These are phyloP conservation scores for Sclerospora graminicola DNA, from an alignment of 352 stramenopile species.

Conservation along the genomic window DNA sequence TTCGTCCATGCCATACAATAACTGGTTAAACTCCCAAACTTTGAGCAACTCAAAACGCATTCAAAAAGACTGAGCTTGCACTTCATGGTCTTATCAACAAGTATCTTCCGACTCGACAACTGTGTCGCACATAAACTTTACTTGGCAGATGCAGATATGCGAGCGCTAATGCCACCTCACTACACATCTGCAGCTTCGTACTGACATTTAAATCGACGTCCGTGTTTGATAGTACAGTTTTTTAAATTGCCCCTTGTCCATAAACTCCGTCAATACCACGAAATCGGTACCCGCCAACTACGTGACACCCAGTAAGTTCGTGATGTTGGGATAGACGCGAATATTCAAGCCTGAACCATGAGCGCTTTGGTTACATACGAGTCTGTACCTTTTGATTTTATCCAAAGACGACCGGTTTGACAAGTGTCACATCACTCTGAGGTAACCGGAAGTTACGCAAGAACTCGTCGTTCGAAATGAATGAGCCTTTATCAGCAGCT, in stretches of 20 bases:
- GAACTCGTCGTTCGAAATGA: slow-evolving; percentile 60
- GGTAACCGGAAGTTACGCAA: slow-evolving; percentile 38
- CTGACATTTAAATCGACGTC: too few species aligned
- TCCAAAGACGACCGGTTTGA: slow-evolving; percentile 46
- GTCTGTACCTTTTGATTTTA: slow-evolving; percentile 51
- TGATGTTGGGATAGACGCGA: too few species aligned
- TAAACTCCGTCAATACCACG: too few species aligned
- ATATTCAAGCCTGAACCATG: slow-evolving; percentile 36
- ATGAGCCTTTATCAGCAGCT: slow-evolving; percentile 32
- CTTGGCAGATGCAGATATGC: slow-evolving; percentile 48
- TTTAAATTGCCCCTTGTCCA: slow-evolving; percentile 62
- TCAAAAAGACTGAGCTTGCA: slow-evolving; percentile 63
- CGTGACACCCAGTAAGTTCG: too few species aligned
- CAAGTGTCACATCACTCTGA: slow-evolving; percentile 44
- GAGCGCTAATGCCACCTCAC: too few species aligned
- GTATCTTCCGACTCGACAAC: slow-evolving; percentile 42
- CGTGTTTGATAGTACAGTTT: slow-evolving; percentile 49
- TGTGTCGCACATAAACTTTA: slow-evolving; percentile 35
- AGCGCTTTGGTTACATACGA: slow-evolving; percentile 46
- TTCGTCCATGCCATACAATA: slow-evolving; percentile 37
- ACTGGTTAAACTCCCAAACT: slow-evolving; percentile 8
- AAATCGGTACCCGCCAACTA: slow-evolving; percentile 71
- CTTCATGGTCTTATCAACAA: slow-evolving; percentile 30
- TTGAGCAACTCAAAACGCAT: slow-evolving; percentile 33
- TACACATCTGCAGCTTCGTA: too few species aligned